Evolutionary conservation across 1,139 yeast genomes (phyloP).

Genomic region (Yamadazyma aaseri): DNA sequence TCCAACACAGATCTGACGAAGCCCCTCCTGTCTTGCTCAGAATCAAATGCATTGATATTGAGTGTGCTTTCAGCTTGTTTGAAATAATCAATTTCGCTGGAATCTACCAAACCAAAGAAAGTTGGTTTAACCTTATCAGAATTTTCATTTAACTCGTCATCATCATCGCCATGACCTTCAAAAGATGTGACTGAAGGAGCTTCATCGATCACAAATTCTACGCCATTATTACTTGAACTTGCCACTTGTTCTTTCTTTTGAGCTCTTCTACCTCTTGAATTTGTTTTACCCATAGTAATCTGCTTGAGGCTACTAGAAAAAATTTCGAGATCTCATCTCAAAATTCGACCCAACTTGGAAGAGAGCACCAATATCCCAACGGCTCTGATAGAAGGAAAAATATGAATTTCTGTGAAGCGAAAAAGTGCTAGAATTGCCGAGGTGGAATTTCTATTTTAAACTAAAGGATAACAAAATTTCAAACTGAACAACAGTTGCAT

Average conservation of each 20-base stretch:
- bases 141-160: constrained; percentile 7
- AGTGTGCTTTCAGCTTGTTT: constrained; percentile 88
- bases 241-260: constrained; percentile 32
- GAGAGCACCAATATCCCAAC: too few species aligned
- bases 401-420: too few species aligned
- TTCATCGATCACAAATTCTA: constrained; percentile 16
- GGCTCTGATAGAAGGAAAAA: too few species aligned
- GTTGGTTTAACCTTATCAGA: constrained; percentile 19
- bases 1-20: constrained; percentile 78
- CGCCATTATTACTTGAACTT: constrained; percentile 9
- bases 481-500: too few species aligned
- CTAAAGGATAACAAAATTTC: too few species aligned
- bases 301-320: neutral
- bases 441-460: too few species aligned
- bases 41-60: constrained; percentile 75
- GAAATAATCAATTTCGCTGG: constrained; percentile 84
- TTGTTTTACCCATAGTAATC: constrained; percentile 22
- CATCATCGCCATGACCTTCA: too few species aligned
- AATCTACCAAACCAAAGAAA: constrained; percentile 84
- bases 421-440: too few species aligned
- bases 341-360: too few species aligned
- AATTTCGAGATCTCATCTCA: constrained; percentile 13
- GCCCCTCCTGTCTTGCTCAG: constrained; percentile 67
- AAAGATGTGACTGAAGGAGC: constrained; percentile 9
- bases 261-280: constrained; percentile 70